Percentiles rank a stretch among this genome's conserved stretches.
Conservation (phyloP, 805 yeast species). For the Starmerella sp. region DNA sequence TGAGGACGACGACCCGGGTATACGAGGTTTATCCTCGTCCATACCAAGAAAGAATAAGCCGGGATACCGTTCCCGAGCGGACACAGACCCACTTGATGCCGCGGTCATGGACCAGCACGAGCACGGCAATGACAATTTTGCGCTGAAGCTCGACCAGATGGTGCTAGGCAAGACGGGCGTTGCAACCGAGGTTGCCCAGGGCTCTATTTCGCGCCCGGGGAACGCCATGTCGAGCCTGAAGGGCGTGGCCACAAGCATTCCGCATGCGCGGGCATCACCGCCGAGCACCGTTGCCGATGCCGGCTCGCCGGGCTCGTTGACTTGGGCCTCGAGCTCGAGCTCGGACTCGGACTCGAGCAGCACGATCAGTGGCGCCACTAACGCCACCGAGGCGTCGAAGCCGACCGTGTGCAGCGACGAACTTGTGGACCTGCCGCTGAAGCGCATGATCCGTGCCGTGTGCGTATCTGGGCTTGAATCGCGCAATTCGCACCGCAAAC, state of each 20-base stretch:
- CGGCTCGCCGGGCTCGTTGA: conserved; percentile 16
- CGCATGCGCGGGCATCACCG: background rate
- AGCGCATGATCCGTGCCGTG: conserved; percentile 22
- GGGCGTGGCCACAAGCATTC: conserved; percentile 11
- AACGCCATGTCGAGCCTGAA: conserved; percentile 16
- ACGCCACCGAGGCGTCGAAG: background rate
- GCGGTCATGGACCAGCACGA: conserved; percentile 13
- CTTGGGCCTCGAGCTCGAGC: conserved; percentile 13
- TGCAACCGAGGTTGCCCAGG: conserved; percentile 16
- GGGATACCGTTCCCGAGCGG: background rate
- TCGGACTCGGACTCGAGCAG: conserved; percentile 1
- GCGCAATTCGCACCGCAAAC: background rate
- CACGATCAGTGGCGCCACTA: background rate
- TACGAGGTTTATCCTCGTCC: conserved; percentile 21
- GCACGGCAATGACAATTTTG: conserved; percentile 6
- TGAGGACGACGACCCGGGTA: conserved; percentile 26
- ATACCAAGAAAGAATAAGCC: background rate
- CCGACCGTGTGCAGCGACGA: conserved; percentile 4
- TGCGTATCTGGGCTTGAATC: conserved; percentile 22
- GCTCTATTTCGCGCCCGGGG: conserved; percentile 13
- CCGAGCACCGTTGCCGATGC: background rate
- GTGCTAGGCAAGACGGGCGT: conserved; percentile 16
- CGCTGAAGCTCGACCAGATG: conserved; percentile 19
- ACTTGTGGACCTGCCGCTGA: conserved; percentile 15
- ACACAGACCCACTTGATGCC: conserved; percentile 16